Base-by-base conservation (phyloP, 1,284 basidiomycete species). In the Cryptococcus sp. region DNA sequence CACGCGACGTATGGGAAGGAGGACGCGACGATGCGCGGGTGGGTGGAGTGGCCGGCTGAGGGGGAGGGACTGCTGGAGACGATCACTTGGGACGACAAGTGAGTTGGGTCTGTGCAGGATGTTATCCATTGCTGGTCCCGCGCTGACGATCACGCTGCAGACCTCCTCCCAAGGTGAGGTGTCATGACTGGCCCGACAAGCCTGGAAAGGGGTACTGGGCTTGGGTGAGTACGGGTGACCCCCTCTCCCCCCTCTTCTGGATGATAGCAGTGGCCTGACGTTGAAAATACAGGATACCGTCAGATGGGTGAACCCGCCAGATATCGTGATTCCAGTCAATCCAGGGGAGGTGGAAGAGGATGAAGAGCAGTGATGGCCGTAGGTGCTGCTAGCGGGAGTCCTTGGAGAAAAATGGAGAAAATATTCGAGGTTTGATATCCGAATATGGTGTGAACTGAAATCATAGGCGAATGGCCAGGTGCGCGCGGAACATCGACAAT, bases 1-100 rank as follows among this genome's bases (percentile, higher is more conserved):
- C 71, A 73, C 53, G 68, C 71, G 16, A 69, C 66, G 46, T 76
- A 76, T 61, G 74, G 71, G 16, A 72, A 72, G 46, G 71, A 66
- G 50, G 73, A 76, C 61, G 72, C 72, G 36, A 58, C 62, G 56
- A 46, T 70, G 39, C 55, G 71, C 24, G 73, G 72, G 5, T 71
- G 68, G 66, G 59, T 74, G 35, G 72, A 71, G 42, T 73, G 57
- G 47, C 69, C 71, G 16, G 45, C 55, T 15, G 52, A 55, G 4
- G 66, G 63, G 11, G 47, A 53, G 18, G 50, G 54, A 18, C 33
- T 46, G 37, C 16, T 3, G 2, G 71, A 72, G 58, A 38, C 52
- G 44, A 66, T 73, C 24, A 43, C 28, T 18, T 73, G 72, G 74
- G 37, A 58, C 36, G 65, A 71, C 48, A 51, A 69, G 63, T 72